Percentiles rank a stretch among this genome's conserved stretches.
These are phyloP conservation scores for Chaetothyriales sp. DNA, from an alignment of 2,329 filamentous ascomycete species.

Conservation along the genomic window DNA sequence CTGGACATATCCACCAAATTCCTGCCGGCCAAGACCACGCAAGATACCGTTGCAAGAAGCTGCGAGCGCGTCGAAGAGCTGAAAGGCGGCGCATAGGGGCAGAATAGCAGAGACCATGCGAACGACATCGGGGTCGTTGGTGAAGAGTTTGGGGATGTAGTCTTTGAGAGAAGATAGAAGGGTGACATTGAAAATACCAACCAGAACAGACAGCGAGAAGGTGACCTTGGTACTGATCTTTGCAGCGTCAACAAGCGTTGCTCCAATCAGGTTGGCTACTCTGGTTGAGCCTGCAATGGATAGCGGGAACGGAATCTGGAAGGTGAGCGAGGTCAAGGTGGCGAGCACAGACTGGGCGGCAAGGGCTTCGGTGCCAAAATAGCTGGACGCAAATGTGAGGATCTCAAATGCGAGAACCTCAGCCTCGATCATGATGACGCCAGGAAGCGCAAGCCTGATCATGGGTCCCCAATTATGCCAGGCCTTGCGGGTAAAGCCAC, in stretches of 20 bases:
- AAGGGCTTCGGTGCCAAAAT: slow-evolving; percentile 62
- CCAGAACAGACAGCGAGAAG: slow-evolving; percentile 47
- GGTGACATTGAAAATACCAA: slow-evolving; percentile 67
- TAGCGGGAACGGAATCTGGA: slow-evolving; percentile 83
- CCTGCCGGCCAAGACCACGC: slow-evolving; percentile 73
- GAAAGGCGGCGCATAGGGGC: slow-evolving; percentile 73
- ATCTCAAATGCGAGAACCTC: slow-evolving; percentile 91
- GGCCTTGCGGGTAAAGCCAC: slow-evolving; percentile 55
- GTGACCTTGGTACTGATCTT: slow-evolving; percentile 67
- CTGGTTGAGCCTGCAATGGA: slow-evolving; percentile 78
- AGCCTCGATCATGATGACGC: slow-evolving; percentile 84
- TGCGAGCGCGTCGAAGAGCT: slow-evolving; percentile 71
- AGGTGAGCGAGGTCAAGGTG: slow-evolving; percentile 64
- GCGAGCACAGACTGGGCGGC: slow-evolving; percentile 78
- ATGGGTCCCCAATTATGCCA: slow-evolving; percentile 66
- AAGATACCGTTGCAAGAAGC: slow-evolving; percentile 71
- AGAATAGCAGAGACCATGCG: slow-evolving; percentile 53
- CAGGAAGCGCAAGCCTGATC: slow-evolving; percentile 75
- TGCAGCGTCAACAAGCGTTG: slow-evolving; percentile 64
- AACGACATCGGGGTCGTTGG: slow-evolving; percentile 56
- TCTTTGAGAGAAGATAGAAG: slow-evolving; percentile 54
- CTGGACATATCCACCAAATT: slow-evolving; percentile 79
- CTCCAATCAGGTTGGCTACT: slow-evolving; percentile 82
- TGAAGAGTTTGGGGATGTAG: slow-evolving; percentile 64
- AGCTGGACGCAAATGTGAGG: slow-evolving; percentile 65